phyloP scores from a whole-genome alignment of 169 alveolate genomes.

The Cyclospora cayetanensis region DNA sequence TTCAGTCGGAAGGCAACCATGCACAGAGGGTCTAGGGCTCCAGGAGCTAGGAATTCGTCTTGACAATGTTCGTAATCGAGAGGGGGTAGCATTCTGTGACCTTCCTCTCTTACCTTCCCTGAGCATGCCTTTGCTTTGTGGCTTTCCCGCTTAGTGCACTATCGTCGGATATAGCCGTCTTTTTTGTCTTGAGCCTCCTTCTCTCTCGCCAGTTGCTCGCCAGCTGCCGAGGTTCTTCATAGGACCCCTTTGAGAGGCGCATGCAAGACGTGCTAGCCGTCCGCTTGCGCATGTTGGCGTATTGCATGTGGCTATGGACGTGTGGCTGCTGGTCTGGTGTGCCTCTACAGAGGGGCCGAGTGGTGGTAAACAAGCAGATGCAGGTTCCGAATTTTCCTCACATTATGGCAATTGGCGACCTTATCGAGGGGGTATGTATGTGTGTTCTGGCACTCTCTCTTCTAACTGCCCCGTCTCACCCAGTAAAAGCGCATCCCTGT shows the following conservation, averaged over 20 bases:
- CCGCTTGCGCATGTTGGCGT: background rate
- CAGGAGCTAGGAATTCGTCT: conserved; percentile 89
- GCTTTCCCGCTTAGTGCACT: too few relatives aligned
- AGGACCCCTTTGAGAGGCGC: background rate
- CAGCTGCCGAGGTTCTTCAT: background rate
- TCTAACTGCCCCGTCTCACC: too few relatives aligned
- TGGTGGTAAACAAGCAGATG: conserved; percentile 80
- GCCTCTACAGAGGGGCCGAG: conserved; percentile 65
- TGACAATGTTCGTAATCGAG: conserved; percentile 87
- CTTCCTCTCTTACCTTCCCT: too few relatives aligned
- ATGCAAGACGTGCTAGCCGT: background rate
- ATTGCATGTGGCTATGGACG: background rate
- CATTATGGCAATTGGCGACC: conserved; percentile 98
- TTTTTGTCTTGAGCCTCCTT: too few relatives aligned
- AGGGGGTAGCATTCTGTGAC: too few relatives aligned
- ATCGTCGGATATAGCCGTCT: too few relatives aligned
- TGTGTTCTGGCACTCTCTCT: too few relatives aligned
- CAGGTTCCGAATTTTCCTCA: conserved; percentile 82
- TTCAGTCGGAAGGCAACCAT: conserved; percentile 97
- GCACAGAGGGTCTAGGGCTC: conserved; percentile 90
- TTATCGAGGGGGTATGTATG: conserved; percentile 84
- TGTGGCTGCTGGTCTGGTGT: background rate
- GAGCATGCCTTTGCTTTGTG: too few relatives aligned
- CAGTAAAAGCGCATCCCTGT: too few relatives aligned
- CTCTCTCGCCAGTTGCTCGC: too few relatives aligned